Evolutionary conservation across 345 rosid species (phyloP), one percentile per base, ranked within the genome.

Genomic region (Noccaea bulbosa): DNA sequence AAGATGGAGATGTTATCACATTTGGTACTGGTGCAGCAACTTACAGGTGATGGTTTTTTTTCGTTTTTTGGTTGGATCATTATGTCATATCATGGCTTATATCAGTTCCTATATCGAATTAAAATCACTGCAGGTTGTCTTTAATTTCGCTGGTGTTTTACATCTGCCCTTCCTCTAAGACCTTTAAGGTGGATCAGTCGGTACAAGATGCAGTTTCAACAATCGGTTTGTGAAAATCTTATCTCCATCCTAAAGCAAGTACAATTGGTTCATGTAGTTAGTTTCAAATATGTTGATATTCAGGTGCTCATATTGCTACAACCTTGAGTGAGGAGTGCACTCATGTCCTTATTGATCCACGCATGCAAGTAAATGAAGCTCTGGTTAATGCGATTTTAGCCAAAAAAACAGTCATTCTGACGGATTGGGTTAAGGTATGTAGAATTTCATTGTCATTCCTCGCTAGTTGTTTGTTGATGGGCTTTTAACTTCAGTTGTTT

Each of bases 21-120:
- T 93, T 93, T 82, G 98, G 98, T 69, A 83, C 94, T 35, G 96
- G 96, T 59, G 80, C 81, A 76, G 97, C 98, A 14, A 78, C 76
- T 64, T 93, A 84, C 81, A 86, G 97, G 98, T 70, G 65, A n/a
- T 14, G 16, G 33, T 4, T 44, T 8, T 54, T 5, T 20, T 62
- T 12, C 4, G 0, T 0, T 1, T 24, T 24, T 27, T 27, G 30
- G 30, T 15, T 66, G 61, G 34, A 9, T n/a, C 1, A 6, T 66
- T 12, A 2, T 62, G 34, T 74, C 20, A 20, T 32, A n/a, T 6
- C 1, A 33, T 48, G 44, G 46, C 8, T 27, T 76, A 33, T 62
- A 5, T 33, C 11, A 1, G 15, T 20, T 7, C 7, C 71, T 38
- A 56, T 65, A 59, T n/a, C 6, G 22, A 32, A 67, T 41, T 50